Percentiles rank a stretch among this genome's conserved stretches.
Evolutionary conservation across 129 eudicot genomes (phyloP).

Genomic region (Cynara cardunculus): DNA sequence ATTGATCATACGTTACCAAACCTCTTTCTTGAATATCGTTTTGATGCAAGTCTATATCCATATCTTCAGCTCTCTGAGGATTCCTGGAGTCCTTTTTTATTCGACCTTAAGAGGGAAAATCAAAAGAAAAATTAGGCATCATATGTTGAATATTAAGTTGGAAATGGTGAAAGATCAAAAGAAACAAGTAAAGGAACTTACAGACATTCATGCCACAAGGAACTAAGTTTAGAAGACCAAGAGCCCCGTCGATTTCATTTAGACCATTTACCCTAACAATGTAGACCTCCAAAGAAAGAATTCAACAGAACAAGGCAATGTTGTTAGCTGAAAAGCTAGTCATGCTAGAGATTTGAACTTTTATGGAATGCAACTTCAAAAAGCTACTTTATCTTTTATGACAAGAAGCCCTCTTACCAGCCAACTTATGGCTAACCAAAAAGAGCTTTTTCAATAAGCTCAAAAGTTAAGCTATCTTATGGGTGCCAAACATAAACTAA

Average conservation of each 20-base stretch:
- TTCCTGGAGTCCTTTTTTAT: neutral
- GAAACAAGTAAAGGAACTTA: conserved; percentile 22
- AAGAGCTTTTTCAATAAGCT: neutral
- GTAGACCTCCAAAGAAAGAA: conserved; percentile 40
- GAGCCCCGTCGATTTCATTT: conserved; percentile 58
- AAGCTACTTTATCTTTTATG: neutral
- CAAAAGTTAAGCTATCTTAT: neutral
- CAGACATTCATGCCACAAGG: conserved; percentile 33
- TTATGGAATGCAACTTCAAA: neutral
- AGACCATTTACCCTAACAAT: conserved; percentile 43
- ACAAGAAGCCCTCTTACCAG: too few relatives aligned
- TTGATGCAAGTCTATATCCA: conserved; percentile 5
- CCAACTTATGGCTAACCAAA: neutral
- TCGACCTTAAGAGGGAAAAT: conserved; percentile 7
- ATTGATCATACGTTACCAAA: conserved; percentile 32
- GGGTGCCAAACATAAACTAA: neutral
- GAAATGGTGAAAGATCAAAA: neutral
- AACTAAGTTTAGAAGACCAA: conserved; percentile 49
- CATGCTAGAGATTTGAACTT: neutral
- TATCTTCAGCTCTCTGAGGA: conserved; percentile 6
- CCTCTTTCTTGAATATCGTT: conserved; percentile 16
- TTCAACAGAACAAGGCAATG: neutral
- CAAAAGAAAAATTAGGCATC: neutral
- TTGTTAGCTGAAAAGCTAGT: neutral
- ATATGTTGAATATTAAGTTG: neutral